Conservation (phyloP, 2,329 filamentous ascomycete species). For the Cladosporium phlei region DNA sequence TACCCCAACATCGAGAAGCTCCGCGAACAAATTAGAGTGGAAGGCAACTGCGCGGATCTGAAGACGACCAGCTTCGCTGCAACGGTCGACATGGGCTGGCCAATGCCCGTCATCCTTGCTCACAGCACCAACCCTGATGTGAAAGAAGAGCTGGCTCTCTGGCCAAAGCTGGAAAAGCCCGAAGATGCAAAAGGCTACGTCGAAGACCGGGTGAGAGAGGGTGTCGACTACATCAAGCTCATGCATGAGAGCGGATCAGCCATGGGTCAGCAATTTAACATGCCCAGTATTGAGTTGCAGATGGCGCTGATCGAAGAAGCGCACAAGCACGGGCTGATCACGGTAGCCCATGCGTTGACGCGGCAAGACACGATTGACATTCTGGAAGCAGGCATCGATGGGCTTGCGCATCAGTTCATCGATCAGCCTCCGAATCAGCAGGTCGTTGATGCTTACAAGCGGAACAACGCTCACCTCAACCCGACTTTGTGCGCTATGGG, state of each 20-base stretch:
- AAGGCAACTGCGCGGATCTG: slow-evolving; percentile 42
- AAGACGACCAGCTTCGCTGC: slow-evolving; percentile 47
- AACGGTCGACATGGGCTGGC: slow-evolving; percentile 51
- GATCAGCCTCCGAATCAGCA: slow-evolving; percentile 37
- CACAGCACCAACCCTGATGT: slow-evolving; percentile 11
- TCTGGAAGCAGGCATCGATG: slow-evolving; percentile 39
- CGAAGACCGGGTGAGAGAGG: slow-evolving; percentile 36
- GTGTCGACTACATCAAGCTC: slow-evolving; percentile 48
- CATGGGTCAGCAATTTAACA: slow-evolving; percentile 35
- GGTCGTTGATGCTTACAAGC: slow-evolving; percentile 40
- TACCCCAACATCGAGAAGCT: slow-evolving; percentile 31
- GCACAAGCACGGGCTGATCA: slow-evolving; percentile 33
- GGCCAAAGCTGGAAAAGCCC: slow-evolving; percentile 43
- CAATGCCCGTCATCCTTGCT: slow-evolving; percentile 38
- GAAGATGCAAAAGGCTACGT: slow-evolving; percentile 42
- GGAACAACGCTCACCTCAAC: slow-evolving; percentile 40
- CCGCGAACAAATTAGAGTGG: slow-evolving; percentile 24
- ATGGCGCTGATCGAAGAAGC: slow-evolving; percentile 41
- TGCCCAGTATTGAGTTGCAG: slow-evolving; percentile 44
- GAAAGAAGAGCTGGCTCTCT: slow-evolving; percentile 36
- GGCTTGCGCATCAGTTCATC: slow-evolving; percentile 41
- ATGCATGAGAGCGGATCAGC: slow-evolving; percentile 47
- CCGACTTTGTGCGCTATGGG: slow-evolving; percentile 40
- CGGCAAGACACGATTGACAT: slow-evolving; percentile 40
- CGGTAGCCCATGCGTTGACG: slow-evolving; percentile 39